Evolutionary conservation across 495 filamentous ascomycete species (phyloP), one percentile per base, ranked within the genome.

Genomic region (Penicillium angulare): DNA sequence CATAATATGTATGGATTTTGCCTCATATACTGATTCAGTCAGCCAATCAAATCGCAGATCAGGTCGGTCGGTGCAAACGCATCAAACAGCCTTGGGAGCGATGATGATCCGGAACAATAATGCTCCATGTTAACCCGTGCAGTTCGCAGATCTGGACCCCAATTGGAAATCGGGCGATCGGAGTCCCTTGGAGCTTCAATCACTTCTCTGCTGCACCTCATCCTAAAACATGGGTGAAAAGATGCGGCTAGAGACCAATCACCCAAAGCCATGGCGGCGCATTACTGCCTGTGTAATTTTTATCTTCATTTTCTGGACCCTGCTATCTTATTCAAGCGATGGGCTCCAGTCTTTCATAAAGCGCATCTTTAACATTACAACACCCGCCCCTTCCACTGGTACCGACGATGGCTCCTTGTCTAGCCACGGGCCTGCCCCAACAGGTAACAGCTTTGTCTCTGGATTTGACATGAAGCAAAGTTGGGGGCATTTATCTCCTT

Each of bases 401-500:
- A 41, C n/a, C n/a, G n/a, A n/a, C n/a, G n/a, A 41, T 8, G 38
- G 21, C 9, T 40, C 18, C 20, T 23, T 20, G 2, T 40, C 18
- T 4, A n/a, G 0, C 3, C 38, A 8, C 12, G 20, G 7, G 23
- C 26, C 36, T 6, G 24, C 48, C 7, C 67, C 69, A 3, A 71
- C 69, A 4, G 68, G 64, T 1, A 36, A 56, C 7, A 55, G 47
- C 16, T 69, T 57, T 39, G 55, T 64, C 3, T 68, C 70, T 6
- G 68, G 66, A 0, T 70, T 71, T 49, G 70, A 71, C 43, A 66
- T 68, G 43, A 66, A 52, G n/a, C 56, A 48, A 2, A 67, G 60
- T 55, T 79, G 73, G 75, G 75, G 66, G 15, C 72, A 80, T 32
- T 53, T 81, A 6, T 68, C 69, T 18, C 70, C 74, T 2, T 82